A percentile compares a stretch with the other conserved stretches of the same genome.
Conservation (phyloP, 306 rosid genomes). For the Hippophae rhamnoides region DNA sequence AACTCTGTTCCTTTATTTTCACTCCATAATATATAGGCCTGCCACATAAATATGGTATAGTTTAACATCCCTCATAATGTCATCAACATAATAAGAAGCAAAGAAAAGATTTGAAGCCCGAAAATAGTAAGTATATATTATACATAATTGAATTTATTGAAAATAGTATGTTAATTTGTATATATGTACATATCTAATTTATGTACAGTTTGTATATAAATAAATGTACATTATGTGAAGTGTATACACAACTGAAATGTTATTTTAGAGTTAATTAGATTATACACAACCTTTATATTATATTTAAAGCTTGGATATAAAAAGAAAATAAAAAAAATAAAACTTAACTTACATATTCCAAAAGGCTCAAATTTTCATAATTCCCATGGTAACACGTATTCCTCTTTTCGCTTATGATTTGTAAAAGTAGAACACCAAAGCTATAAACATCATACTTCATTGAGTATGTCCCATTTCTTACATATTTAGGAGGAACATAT, state of each 20-base stretch:
- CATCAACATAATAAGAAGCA: not conserved
- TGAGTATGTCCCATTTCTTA: constrained; percentile 46
- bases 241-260: too few relatives aligned
- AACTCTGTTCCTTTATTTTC: constrained; percentile 38
- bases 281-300: too few relatives aligned
- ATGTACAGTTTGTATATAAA: too few relatives aligned
- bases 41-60: not conserved
- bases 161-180: too few relatives aligned
- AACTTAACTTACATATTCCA: constrained; percentile 39
- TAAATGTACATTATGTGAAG: too few relatives aligned
- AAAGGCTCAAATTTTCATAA: constrained; percentile 34
- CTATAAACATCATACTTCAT: constrained; percentile 38
- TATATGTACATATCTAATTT: too few relatives aligned
- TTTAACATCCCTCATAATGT: not conserved
- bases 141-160: too few relatives aligned
- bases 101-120: not conserved
- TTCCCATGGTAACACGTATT: constrained; percentile 33
- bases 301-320: too few relatives aligned
- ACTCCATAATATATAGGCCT: constrained; percentile 53
- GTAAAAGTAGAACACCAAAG: constrained; percentile 40
- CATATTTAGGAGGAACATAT: constrained; percentile 56
- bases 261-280: too few relatives aligned
- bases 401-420: constrained; percentile 57
- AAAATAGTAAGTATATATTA: too few relatives aligned
- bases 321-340: too few relatives aligned